These are phyloP conservation scores for Tuctoria greenei DNA, from an alignment of 176 grass and related monocot species.

Conservation along the genomic window DNA sequence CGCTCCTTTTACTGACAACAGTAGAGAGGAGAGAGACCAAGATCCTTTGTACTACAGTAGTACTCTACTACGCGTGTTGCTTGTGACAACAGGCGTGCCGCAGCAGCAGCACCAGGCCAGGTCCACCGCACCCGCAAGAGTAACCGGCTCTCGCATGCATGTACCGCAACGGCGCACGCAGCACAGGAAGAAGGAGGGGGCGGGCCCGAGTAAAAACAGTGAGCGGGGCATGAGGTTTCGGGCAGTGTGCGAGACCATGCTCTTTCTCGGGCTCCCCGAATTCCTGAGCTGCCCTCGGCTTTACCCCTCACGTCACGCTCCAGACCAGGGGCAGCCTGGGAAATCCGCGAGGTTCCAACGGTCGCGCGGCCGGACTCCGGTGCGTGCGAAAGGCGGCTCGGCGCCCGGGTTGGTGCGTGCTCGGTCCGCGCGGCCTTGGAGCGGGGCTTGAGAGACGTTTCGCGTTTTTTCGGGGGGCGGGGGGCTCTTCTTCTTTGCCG, in stretches of 20 bases:
- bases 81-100: constrained; percentile 14
- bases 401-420: background rate
- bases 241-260: constrained; percentile 25
- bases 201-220: constrained; percentile 17
- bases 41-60: constrained; percentile 40
- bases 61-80: constrained; percentile 6
- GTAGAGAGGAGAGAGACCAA: background rate
- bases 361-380: background rate
- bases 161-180: background rate
- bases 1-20: background rate
- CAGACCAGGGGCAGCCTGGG: constrained; percentile 3
- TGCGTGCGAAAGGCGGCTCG: background rate
- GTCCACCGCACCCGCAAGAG: background rate
- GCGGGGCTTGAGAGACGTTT: too few species aligned
- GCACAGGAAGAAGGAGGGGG: background rate
- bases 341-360: background rate
- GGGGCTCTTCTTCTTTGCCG: background rate
- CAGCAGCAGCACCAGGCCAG: background rate
- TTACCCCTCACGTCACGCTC: background rate
- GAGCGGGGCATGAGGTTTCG: constrained; percentile 21
- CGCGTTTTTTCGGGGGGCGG: background rate
- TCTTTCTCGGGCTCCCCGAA: constrained; percentile 16
- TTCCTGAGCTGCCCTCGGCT: constrained; percentile 30
- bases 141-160: background rate
- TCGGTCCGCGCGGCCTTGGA: background rate